Evolutionary conservation across 2,329 filamentous ascomycete species (phyloP).

Genomic region (Parastagonospora avenae): DNA sequence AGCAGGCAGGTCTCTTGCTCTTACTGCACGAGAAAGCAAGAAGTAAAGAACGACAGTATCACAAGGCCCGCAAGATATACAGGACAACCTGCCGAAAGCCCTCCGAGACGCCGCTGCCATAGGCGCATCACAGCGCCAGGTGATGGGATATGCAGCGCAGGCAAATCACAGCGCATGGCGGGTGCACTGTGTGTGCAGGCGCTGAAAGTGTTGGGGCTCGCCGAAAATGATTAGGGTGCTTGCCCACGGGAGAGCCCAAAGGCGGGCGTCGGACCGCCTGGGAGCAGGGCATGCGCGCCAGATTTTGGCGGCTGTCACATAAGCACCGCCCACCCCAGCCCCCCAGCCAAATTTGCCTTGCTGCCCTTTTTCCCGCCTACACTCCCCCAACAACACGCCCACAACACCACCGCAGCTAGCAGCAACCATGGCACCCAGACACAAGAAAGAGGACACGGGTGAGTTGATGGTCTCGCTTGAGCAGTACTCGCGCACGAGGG

Average conservation of each 20-base stretch:
- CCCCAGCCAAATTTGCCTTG: conserved; percentile 2
- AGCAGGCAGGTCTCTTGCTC: too few species aligned
- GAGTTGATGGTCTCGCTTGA: conserved; percentile 65
- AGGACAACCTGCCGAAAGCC: background rate
- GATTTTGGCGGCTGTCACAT: conserved; percentile 4
- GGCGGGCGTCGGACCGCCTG: background rate
- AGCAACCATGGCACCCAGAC: conserved; percentile 30
- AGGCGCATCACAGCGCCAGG: too few species aligned
- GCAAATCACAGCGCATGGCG: too few species aligned
- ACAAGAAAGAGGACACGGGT: conserved; percentile 41
- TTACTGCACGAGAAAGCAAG: too few species aligned
- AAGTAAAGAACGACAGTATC: too few species aligned
- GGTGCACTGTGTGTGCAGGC: background rate
- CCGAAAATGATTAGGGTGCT: background rate
- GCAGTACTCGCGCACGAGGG: conserved; percentile 79
- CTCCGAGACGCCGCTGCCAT: too few species aligned
- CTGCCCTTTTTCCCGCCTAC: conserved; percentile 1
- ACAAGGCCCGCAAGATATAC: background rate
- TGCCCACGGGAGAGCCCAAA: background rate
- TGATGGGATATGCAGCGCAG: background rate
- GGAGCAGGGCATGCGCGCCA: background rate
- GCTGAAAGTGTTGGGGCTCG: background rate
- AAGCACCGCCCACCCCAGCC: conserved; percentile 5
- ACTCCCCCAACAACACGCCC: conserved; percentile 5
- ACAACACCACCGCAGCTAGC: background rate